Conservation (phyloP, 2,329 filamentous ascomycete species). For the Stemphylium lycopersici region DNA sequence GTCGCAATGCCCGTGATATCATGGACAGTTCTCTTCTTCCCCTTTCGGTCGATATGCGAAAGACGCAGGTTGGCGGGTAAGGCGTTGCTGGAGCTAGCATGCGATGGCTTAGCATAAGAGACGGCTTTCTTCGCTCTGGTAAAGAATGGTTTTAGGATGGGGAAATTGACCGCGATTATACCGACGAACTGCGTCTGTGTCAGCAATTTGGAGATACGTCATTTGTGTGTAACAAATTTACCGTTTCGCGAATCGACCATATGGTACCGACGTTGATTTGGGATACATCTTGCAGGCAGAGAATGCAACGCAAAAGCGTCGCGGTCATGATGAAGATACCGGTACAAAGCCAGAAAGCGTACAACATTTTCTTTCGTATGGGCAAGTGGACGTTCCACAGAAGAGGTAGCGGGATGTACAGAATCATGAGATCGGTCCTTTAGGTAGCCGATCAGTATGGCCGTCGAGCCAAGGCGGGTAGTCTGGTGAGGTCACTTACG, state of each 20-base stretch:
- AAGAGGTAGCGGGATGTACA: constrained; percentile 4
- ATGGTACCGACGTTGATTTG: constrained; percentile 9
- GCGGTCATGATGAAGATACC: constrained; percentile 5
- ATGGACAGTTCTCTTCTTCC: constrained; percentile 8
- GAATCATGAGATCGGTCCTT: constrained; percentile 8
- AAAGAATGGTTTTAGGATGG: constrained; percentile 5
- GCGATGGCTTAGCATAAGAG: not conserved
- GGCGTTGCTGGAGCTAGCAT: not conserved
- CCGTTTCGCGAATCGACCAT: constrained; percentile 11
- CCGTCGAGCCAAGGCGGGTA: not conserved
- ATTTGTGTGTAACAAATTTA: not conserved
- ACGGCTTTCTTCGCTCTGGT: constrained; percentile 1
- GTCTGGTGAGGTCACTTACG: not conserved
- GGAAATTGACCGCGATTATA: constrained; percentile 7
- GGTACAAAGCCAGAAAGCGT: constrained; percentile 5
- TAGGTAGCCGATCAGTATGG: not conserved
- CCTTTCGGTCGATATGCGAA: constrained; percentile 3
- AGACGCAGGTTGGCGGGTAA: constrained; percentile 3
- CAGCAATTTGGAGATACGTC: not conserved
- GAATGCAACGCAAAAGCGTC: constrained; percentile 1
- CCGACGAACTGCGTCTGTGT: not conserved
- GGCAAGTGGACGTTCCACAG: constrained; percentile 5
- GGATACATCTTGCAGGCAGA: constrained; percentile 8
- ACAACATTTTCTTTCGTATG: not conserved
- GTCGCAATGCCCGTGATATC: constrained; percentile 2